phyloP scores from a whole-genome alignment of 1,139 yeast genomes.

The Suhomyces bribrorum region DNA sequence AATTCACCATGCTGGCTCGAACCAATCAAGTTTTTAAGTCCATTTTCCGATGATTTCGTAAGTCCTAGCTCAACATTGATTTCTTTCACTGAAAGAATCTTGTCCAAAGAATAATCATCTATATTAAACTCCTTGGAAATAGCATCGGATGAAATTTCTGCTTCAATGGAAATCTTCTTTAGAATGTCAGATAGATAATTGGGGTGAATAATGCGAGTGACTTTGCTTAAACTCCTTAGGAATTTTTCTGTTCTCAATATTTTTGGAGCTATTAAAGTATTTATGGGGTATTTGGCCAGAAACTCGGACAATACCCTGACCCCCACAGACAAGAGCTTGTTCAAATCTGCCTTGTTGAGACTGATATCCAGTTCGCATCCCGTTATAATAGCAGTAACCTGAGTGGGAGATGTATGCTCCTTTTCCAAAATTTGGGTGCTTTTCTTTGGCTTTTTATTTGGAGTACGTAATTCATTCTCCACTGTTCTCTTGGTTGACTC shows the following conservation, averaged over 20 bases:
- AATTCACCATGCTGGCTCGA: conserved; percentile 36
- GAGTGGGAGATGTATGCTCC: conserved; percentile 9
- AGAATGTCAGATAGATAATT: conserved; percentile 46
- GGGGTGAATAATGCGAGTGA: conserved; percentile 47
- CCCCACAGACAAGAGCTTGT: conserved; percentile 33
- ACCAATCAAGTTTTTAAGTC: conserved; percentile 22
- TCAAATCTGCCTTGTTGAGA: conserved; percentile 34
- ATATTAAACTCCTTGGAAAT: conserved; percentile 26
- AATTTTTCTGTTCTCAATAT: conserved; percentile 85
- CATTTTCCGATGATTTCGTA: conserved; percentile 17
- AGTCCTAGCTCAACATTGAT: conserved; percentile 39
- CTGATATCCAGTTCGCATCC: conserved; percentile 58
- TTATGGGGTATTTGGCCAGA: conserved; percentile 24
- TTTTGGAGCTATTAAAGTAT: conserved; percentile 73
- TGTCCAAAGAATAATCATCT: conserved; percentile 39
- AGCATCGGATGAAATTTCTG: conserved; percentile 22
- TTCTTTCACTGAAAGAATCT: conserved; percentile 28
- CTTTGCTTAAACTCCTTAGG: conserved; percentile 46
- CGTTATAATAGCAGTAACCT: conserved; percentile 54
- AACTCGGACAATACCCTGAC: conserved; percentile 43
- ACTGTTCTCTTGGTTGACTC: conserved; percentile 8
- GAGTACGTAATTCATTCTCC: conserved; percentile 4
- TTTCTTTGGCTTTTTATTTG: conserved; percentile 4
- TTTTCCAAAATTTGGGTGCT: conserved; percentile 4
- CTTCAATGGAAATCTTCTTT: conserved; percentile 19